Evolutionary conservation across 2,329 filamentous ascomycete genomes (phyloP).

Genomic region (Meredithiella fracta): DNA sequence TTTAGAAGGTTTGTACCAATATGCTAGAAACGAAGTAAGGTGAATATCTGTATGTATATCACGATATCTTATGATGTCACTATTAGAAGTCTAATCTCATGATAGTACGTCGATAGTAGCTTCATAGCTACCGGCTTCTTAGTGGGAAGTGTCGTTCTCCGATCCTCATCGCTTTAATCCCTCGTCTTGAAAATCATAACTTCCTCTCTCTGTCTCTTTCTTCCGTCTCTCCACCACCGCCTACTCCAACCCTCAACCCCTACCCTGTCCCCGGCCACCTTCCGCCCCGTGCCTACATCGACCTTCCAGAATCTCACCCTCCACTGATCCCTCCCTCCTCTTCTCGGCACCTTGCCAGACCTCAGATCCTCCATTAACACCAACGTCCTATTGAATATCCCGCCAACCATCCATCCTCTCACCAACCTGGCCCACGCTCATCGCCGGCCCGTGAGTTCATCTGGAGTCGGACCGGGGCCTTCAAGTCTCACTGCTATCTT

Average conservation of each 20-base stretch:
- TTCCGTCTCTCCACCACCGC: not conserved
- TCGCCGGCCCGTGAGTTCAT: not conserved
- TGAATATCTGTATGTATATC: too few species aligned
- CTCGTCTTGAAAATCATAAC: not conserved
- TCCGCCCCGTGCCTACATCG: not conserved
- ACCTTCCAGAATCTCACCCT: not conserved
- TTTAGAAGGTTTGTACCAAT: too few species aligned
- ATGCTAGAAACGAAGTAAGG: too few species aligned
- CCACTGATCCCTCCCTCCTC: not conserved
- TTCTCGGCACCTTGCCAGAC: not conserved
- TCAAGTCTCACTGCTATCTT: too few species aligned
- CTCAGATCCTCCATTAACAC: not conserved
- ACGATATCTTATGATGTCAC: too few species aligned
- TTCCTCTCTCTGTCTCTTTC: not conserved
- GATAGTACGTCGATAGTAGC: too few species aligned
- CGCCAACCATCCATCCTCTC: not conserved
- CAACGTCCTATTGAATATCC: not conserved
- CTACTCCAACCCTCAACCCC: not conserved
- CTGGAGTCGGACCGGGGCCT: too few species aligned
- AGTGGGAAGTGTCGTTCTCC: too few species aligned
- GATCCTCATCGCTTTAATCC: too few species aligned
- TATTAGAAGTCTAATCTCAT: too few species aligned
- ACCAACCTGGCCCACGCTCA: not conserved
- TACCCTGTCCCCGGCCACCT: not conserved
- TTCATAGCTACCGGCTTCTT: too few species aligned